Base-by-base conservation (phyloP, 768 basidiomycete species). In the Russula earlei region DNA sequence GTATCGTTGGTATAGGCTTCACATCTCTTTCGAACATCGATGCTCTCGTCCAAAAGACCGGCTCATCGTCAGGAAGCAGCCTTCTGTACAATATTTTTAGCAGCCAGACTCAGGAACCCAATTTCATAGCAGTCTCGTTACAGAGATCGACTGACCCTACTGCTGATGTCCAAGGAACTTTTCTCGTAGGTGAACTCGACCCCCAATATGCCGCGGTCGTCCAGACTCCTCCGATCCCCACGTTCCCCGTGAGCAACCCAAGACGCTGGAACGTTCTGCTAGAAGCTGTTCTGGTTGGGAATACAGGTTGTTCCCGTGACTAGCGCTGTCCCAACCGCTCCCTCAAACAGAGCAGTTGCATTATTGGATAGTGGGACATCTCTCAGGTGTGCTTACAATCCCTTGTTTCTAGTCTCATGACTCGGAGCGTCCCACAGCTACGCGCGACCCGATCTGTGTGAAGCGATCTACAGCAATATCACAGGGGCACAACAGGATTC, bases 311-410 rank as follows among this genome's bases (percentile, higher is more conserved):
- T 77, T 27, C 65, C 75, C 14, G 80, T 87, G 11, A 77, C 75
- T 3, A 83, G 79, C 22, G 70, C 67, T 7, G 80, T 90, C 25
- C 42, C 67, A 4, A 74, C 71, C 29, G 88, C 78, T 1, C 86
- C 88, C 6, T 71, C 73, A 31, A 81, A 83, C 62, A 82, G 83
- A 63, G 87, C 86, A 6, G 87, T 91, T 45, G 78, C 80, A 22
- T 72, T 88, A 31, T 75, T 92, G 52, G 90, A 92, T 67, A 90
- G 80, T 56, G 90, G 90, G 6, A 84, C 90, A 4, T 88, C 89
- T 3, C 89, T 82, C 67, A 82, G 85, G 84, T 87, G 66, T 56
- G 85, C 63, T 7, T 65, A 27, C 55, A 22, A 41, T 24, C 27
- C 24, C 5, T 9, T 48, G 46, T n/a, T 15, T 24, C 14, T 55